phyloP scores from a whole-genome alignment of 2,329 filamentous ascomycete species.

The Aureobasidium sp. region DNA sequence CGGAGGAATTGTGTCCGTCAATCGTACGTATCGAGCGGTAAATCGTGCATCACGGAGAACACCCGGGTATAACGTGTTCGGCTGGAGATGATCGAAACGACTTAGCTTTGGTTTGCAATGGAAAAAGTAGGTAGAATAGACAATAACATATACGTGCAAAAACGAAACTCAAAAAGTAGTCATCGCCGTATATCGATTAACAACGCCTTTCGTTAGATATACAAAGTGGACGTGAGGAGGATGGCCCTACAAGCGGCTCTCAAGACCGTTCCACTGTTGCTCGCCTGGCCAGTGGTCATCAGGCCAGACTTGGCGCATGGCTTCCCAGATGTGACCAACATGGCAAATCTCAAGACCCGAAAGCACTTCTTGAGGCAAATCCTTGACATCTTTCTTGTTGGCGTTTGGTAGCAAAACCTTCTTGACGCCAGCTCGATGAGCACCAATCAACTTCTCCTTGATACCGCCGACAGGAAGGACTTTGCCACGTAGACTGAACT shows the following conservation, averaged over 20 bases:
- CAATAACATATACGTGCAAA: not conserved
- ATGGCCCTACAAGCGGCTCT: slow-evolving; percentile 75
- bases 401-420: slow-evolving; percentile 88
- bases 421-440: slow-evolving; percentile 92
- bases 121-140: no score
- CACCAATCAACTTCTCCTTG: slow-evolving; percentile 98
- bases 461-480: slow-evolving; percentile 97
- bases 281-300: slow-evolving; percentile 86
- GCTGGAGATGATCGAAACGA: not conserved
- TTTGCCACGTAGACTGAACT: slow-evolving; percentile 83
- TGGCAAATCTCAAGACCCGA: slow-evolving; percentile 89
- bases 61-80: not conserved
- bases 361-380: slow-evolving; percentile 90
- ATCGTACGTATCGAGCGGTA: not conserved
- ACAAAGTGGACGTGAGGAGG: not conserved
- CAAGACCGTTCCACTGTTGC: slow-evolving; percentile 72
- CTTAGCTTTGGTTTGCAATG: not conserved
- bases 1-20: not conserved
- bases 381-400: slow-evolving; percentile 93
- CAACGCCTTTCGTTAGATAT: not conserved
- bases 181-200: not conserved
- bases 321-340: slow-evolving; percentile 95
- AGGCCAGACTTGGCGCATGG: slow-evolving; percentile 91
- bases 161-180: not conserved
- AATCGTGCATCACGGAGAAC: slow-evolving; percentile 12